Evolutionary conservation across 2,329 filamentous ascomycete species (phyloP), one percentile per base, ranked within the genome.

Genomic region (Cladosporium colombiae): DNA sequence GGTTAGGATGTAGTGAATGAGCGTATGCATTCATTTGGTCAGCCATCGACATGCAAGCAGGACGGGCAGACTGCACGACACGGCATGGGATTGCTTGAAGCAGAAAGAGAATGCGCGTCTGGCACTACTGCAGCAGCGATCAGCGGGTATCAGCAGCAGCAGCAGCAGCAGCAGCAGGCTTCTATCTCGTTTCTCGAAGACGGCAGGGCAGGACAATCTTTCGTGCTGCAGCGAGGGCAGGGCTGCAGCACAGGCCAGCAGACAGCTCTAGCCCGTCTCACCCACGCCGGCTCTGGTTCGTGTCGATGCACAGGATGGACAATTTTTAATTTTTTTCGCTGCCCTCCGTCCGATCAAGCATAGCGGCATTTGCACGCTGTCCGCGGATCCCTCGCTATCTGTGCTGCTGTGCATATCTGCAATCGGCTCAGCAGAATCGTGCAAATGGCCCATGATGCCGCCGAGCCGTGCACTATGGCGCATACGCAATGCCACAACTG

Each of bases 151-250:
- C 40, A 13, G 40, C 40, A 44, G 16, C 37, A 40, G 2, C 16
- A 29, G 27, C 3, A 33, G 31, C 31, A 33, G 31, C 31, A 33
- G 31, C 33, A 18, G 31, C 29, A 1, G 46, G n/a, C 44, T 62
- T 62, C 59, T 53, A 62, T 29, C 46, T 52, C 46, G 27, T 52
- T 62, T 62, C 59, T 62, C 59, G 59, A 62, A 62, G 40, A 13
- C 40, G 40, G 10, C 29, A n/a, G 27, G 27, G 7, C 5, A 46
- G 11, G n/a, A 46, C 5, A 46, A n/a, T 21, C 40, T 46, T 46
- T 8, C 40, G n/a, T 46, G 40, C 40, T 46, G 40, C 59, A 53
- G 29, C 18, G 25, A n/a, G 33, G n/a, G 23, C 55, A 37, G 29
- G 35, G 16, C 56, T 46, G 56, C 40, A n/a, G 56, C 56, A 59